Percentiles rank a stretch among this genome's conserved stretches.
Evolutionary conservation across 768 basidiomycete genomes (phyloP).

Genomic region (Mycena chlorophos): DNA sequence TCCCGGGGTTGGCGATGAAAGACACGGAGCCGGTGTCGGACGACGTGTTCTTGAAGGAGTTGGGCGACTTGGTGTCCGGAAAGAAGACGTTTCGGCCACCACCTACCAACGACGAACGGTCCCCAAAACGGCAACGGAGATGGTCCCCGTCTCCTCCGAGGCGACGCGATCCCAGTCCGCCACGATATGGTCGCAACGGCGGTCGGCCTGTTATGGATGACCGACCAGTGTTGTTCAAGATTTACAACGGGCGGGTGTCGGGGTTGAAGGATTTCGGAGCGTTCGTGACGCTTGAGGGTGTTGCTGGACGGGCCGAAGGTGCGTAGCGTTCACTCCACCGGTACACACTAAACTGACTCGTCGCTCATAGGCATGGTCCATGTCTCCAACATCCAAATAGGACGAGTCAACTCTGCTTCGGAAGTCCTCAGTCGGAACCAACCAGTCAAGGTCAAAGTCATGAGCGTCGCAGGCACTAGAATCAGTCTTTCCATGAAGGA

Average conservation of each 20-base stretch:
- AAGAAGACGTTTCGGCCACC: conserved; percentile 56
- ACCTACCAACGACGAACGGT: conserved; percentile 44
- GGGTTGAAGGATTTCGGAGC: conserved; percentile 95
- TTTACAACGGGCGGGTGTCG: conserved; percentile 85
- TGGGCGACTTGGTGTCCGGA: conserved; percentile 86
- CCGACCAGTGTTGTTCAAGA: conserved; percentile 87
- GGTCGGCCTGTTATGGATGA: conserved; percentile 58
- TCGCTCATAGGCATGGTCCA: conserved; percentile 85
- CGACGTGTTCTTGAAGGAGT: conserved; percentile 83
- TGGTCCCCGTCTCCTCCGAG: conserved; percentile 47
- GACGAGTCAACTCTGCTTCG: conserved; percentile 82
- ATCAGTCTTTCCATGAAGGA: conserved; percentile 96
- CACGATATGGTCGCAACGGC: conserved; percentile 48
- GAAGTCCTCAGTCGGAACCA: conserved; percentile 87
- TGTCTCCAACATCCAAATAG: conserved; percentile 86
- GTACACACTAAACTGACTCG: conserved; percentile 11
- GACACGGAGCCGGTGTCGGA: conserved; percentile 68
- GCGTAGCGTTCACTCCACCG: conserved; percentile 29
- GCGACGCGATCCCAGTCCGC: conserved; percentile 60
- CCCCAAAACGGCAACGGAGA: conserved; percentile 62
- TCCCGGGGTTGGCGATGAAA: conserved; percentile 85
- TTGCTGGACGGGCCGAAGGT: conserved; percentile 89
- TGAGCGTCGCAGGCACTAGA: conserved; percentile 83
- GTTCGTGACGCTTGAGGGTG: conserved; percentile 87
- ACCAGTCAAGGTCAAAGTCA: conserved; percentile 91